A percentile compares a stretch with the other conserved stretches of the same genome.
phyloP scores from a whole-genome alignment of 805 yeast species.

The Candida ulmi region DNA sequence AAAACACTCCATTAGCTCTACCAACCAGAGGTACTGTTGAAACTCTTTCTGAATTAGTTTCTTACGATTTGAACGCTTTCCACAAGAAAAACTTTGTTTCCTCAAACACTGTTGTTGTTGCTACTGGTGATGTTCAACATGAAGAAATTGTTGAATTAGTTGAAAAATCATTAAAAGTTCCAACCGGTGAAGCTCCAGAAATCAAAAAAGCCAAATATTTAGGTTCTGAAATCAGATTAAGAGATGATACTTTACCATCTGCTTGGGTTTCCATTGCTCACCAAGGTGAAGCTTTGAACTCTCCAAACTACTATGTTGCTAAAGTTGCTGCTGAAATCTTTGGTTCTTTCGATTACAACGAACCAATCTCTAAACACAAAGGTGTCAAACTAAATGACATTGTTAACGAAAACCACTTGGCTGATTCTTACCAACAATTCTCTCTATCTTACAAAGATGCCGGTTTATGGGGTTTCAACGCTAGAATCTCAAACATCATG shows the following conservation, averaged over 20 bases:
- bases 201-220: conserved; percentile 57
- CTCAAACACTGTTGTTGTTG: conserved; percentile 63
- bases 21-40: conserved; percentile 75
- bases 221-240: conserved; percentile 82
- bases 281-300: conserved; percentile 57
- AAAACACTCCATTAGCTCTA: conserved; percentile 73
- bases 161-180: conserved; percentile 42
- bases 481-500: conserved; percentile 54
- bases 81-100: conserved; percentile 51
- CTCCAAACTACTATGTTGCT: conserved; percentile 65
- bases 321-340: conserved; percentile 65
- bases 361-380: conserved; percentile 50
- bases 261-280: conserved; percentile 77
- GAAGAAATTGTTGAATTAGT: conserved; percentile 64
- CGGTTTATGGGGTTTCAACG: conserved; percentile 80
- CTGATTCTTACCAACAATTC: conserved; percentile 69
- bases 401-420: conserved; percentile 66
- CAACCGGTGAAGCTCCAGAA: conserved; percentile 47
- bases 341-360: conserved; percentile 49
- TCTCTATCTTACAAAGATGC: conserved; percentile 67
- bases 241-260: conserved; percentile 82
- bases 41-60: conserved; percentile 50
- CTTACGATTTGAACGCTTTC: conserved; percentile 53
- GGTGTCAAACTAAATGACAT: conserved; percentile 68
- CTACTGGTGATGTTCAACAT: conserved; percentile 67